Evolutionary conservation across 2,329 filamentous ascomycete species (phyloP).

Genomic region (Elsinoe arachidis): DNA sequence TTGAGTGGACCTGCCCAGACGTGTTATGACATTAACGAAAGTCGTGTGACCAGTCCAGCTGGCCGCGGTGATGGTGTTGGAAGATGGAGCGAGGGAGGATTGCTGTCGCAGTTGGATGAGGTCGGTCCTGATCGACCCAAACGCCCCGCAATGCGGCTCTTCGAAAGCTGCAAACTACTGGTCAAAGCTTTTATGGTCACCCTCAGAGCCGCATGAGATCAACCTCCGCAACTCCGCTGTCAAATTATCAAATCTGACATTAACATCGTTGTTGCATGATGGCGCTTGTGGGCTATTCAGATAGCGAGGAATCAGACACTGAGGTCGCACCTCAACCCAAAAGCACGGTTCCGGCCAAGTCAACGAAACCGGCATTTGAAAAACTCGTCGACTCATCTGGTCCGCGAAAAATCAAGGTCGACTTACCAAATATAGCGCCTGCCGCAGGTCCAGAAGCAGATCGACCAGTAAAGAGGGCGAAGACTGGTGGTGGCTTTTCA

Average conservation of each 20-base stretch:
- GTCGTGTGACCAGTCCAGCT: slow-evolving; percentile 15
- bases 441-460: slow-evolving; percentile 33
- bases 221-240: neutral
- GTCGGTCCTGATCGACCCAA: neutral
- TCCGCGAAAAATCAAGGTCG: slow-evolving; percentile 75
- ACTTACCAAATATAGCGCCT: slow-evolving; percentile 52
- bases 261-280: slow-evolving; percentile 37
- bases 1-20: neutral
- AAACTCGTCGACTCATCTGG: slow-evolving; percentile 76
- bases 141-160: slow-evolving; percentile 1
- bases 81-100: neutral
- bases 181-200: neutral
- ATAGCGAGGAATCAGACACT: slow-evolving; percentile 65
- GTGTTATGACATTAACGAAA: neutral
- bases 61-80: neutral
- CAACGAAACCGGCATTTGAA: slow-evolving; percentile 55
- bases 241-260: neutral
- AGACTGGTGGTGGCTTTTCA: slow-evolving; percentile 58
- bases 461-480: slow-evolving; percentile 61
- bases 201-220: slow-evolving; percentile 1
- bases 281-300: slow-evolving; percentile 76
- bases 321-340: slow-evolving; percentile 24
- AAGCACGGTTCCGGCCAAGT: slow-evolving; percentile 31
- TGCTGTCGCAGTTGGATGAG: neutral
- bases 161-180: neutral